Evolutionary conservation across 192 early-diverging fungal genomes (phyloP), one percentile per base, ranked within the genome.

Genomic region (Coemansia sp.): DNA sequence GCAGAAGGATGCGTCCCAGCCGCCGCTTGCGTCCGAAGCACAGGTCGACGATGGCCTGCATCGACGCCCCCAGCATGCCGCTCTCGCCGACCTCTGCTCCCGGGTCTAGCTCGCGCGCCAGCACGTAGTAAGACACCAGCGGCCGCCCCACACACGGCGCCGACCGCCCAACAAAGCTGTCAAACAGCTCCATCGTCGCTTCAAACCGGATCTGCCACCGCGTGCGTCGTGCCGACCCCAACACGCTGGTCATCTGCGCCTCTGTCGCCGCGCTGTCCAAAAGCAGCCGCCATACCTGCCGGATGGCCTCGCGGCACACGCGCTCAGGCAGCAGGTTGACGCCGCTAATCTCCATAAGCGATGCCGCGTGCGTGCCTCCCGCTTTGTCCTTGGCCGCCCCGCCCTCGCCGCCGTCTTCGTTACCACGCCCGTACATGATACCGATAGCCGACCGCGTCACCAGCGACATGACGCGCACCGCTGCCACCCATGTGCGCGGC

Each of bases 151-250:
- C 45, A 27, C 65, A 64, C 34, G 71, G 65, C 49, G 55, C 69
- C 0, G 68, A 59, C 7, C 75, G 69, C 2, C 75, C 75, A 10
- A 78, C 69, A 46, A 68, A 72, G 64, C 66, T 64, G 62, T 78
- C 75, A 22, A 78, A 66, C 30, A 78, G 62, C 57, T 78, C 69
- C 65, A 71, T 59, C 1, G 75, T 78, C 15, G 75, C 68, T 24
- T 71, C 75, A 12, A 78, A 72, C n/a, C 75, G 62, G 53, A 77
- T 77, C 67, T 77, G 73, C 73, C 73, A 77, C 42, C 73, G 67
- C 34, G 73, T 77, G 43, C 73, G 73, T 9, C 73, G 67, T 15
- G 67, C 67, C 3, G 73, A 62, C 9, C 67, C 64, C 49, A 77
- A 43, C 30, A 77, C 67, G 41, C 73, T 70, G 44, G 56, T 40